A percentile compares a stretch with the other conserved stretches of the same genome.
These are phyloP conservation scores for Yarrowia keelungensis DNA, from an alignment of 805 yeast genomes.

Conservation along the genomic window DNA sequence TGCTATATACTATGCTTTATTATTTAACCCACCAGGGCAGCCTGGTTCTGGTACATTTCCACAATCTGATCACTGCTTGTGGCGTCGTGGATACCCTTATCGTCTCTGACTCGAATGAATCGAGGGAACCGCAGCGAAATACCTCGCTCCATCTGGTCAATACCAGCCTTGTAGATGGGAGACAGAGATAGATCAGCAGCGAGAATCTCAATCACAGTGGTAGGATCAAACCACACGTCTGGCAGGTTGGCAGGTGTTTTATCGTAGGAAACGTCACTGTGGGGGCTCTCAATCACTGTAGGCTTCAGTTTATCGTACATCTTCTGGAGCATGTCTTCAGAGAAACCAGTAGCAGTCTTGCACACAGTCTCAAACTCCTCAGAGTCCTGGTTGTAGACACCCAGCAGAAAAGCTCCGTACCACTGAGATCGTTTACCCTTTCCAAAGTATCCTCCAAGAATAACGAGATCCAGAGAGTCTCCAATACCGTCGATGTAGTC, in stretches of 20 bases:
- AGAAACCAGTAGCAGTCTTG: conserved; percentile 96
- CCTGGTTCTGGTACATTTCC: conserved; percentile 82
- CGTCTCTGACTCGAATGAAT: conserved; percentile 82
- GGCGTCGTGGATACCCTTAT: conserved; percentile 84
- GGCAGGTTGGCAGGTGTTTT: conserved; percentile 72
- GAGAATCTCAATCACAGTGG: conserved; percentile 80
- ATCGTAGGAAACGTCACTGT: conserved; percentile 71
- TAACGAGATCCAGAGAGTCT: conserved; percentile 91
- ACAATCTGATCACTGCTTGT: conserved; percentile 83
- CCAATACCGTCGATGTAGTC: conserved; percentile 96
- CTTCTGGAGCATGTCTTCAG: conserved; percentile 76
- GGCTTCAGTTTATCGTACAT: conserved; percentile 69
- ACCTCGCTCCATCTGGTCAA: conserved; percentile 75
- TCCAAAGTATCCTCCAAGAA: conserved; percentile 92
- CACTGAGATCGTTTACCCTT: conserved; percentile 93
- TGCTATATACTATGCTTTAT: background rate
- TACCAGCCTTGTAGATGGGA: conserved; percentile 89
- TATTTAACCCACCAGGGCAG: conserved; percentile 45
- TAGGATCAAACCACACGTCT: conserved; percentile 95
- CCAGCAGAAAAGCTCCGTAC: conserved; percentile 93
- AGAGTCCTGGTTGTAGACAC: conserved; percentile 86
- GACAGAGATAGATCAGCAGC: conserved; percentile 90
- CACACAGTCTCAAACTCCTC: conserved; percentile 96
- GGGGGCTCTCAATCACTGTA: conserved; percentile 69
- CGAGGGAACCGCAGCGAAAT: conserved; percentile 89